These are phyloP conservation scores for Fusarium piperis DNA, from an alignment of 2,329 filamentous ascomycete species.

Conservation along the genomic window DNA sequence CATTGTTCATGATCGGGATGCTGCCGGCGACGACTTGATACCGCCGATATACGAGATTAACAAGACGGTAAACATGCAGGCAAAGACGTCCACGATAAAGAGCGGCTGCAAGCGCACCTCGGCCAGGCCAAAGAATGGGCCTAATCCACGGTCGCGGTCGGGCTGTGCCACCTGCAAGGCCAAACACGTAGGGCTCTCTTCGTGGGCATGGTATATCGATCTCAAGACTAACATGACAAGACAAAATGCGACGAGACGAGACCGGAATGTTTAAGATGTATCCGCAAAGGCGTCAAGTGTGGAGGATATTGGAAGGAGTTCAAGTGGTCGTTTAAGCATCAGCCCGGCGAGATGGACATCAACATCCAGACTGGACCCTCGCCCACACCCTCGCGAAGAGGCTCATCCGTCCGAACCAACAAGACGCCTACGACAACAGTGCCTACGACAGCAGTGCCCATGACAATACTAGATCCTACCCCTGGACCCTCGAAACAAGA, in stretches of 20 bases:
- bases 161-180: conserved; percentile 46
- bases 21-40: not conserved
- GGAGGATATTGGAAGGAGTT: conserved; percentile 45
- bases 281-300: conserved; percentile 42
- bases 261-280: conserved; percentile 41
- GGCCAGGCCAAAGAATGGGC: conserved; percentile 22
- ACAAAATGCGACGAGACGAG: conserved; percentile 47
- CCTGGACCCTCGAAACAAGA: not conserved
- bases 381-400: conserved; percentile 11
- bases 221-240: conserved; percentile 16
- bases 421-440: not conserved
- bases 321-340: conserved; percentile 56
- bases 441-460: not conserved
- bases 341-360: conserved; percentile 37
- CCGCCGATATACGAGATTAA: not conserved
- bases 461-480: not conserved
- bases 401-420: conserved; percentile 16
- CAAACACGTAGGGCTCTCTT: conserved; percentile 32
- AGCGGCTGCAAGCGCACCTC: conserved; percentile 11
- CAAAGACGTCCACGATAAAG: conserved; percentile 18
- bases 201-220: not conserved
- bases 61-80: conserved; percentile 9
- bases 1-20: not conserved
- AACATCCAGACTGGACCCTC: conserved; percentile 13
- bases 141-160: conserved; percentile 42